Base-by-base conservation (phyloP, 2,329 filamentous ascomycete species). In the Neoscytalidium dimidiatum region DNA sequence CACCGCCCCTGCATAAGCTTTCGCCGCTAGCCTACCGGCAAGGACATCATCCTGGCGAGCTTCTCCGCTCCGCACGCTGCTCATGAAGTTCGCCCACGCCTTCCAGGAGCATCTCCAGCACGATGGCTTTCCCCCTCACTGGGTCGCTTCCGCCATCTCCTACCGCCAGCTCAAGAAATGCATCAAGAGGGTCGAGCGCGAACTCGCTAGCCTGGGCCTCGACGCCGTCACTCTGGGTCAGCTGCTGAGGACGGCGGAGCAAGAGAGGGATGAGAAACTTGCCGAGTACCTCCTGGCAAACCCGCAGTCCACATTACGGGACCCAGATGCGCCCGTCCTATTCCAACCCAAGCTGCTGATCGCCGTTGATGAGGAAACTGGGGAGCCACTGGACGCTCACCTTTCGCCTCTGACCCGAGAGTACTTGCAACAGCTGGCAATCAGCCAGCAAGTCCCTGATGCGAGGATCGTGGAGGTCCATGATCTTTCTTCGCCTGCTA, bases 141-240 rank as follows among this genome's bases (percentile, higher is more conserved):
- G 85, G 85, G 79, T 93, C 56, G 84, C 90, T 49, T 88, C 88
- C 29, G 92, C 92, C 56, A 91, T 96, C 67, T 92, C 91, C 2
- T 96, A 96, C 75, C 86, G 89, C 49, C 87, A 92, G 76, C 85
- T 96, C 64, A 96, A 96, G 79, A 96, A 96, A 80, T 92, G 91
- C 78, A 89, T 96, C 74, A 94, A 94, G 74, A 89, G 89, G 73
- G 89, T 96, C 57, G 86, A 89, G 68, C 80, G 81, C 60, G 92
- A 96, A 80, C 83, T 96, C 61, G 80, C 83, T 44, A 83, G 84
- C 35, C 80, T 94, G 14, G 92, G 92, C 7, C 85, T 96, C 31
- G 90, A 92, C 68, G 85, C 86, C 4, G 84, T 89, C 9, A 92
- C 90, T 1, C 80, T 96, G 64, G 84, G 87, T 52, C 84, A 86